Percentiles rank a stretch among this genome's conserved stretches.
These are phyloP conservation scores for Orychophragmus violaceus DNA, from an alignment of 345 rosid genomes.

Conservation along the genomic window DNA sequence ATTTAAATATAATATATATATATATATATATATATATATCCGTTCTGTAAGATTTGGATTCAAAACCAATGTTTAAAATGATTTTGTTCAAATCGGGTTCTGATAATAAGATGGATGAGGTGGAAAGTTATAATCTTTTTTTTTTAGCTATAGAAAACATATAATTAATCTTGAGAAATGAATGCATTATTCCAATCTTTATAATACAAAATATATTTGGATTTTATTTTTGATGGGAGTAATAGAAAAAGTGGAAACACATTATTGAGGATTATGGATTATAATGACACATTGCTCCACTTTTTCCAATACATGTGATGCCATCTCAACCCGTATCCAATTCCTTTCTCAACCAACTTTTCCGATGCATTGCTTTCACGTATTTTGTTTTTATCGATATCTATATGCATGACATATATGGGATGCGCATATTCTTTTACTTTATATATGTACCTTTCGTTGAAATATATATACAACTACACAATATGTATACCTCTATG, in stretches of 20 bases:
- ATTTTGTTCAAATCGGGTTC: too few species aligned
- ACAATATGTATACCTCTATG: not conserved
- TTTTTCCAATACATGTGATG: slow-evolving; percentile 21
- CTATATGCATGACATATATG: not conserved
- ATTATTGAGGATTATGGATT: slow-evolving; percentile 14
- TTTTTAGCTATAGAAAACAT: too few species aligned
- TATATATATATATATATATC: too few species aligned
- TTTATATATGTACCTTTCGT: too few species aligned
- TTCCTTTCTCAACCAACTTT: slow-evolving; percentile 31
- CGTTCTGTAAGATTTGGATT: too few species aligned
- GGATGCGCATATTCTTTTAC: not conserved
- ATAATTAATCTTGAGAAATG: too few species aligned
- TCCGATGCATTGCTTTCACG: slow-evolving; percentile 29
- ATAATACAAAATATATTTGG: not conserved
- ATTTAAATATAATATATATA: too few species aligned
- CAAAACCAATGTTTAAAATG: too few species aligned
- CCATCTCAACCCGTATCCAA: slow-evolving; percentile 25
- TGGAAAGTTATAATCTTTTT: too few species aligned
- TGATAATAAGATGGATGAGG: too few species aligned
- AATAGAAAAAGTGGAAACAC: not conserved
- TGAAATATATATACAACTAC: not conserved
- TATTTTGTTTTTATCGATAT: slow-evolving; percentile 11
- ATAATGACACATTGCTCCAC: slow-evolving; percentile 20
- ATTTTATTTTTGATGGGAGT: not conserved
- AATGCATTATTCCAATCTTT: not conserved